Evolutionary conservation across 306 rosid genomes (phyloP).

Genomic region (Prunus mume): DNA sequence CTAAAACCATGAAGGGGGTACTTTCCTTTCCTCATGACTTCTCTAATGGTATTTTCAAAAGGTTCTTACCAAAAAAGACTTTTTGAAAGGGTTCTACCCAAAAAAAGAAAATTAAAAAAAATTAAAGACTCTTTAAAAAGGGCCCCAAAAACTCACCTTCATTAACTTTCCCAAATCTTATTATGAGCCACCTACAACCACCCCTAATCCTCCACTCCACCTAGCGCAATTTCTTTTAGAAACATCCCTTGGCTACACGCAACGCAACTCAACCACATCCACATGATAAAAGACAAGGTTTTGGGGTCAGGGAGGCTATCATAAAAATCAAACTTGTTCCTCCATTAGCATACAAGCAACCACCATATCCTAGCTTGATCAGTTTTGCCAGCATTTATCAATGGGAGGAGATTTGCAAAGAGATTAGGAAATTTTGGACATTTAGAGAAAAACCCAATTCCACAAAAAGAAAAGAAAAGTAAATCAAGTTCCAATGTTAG

Average conservation of each 20-base stretch:
- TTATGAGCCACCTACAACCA: no score
- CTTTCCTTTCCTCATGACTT: no score
- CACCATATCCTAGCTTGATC: neutral
- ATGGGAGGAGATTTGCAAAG: neutral
- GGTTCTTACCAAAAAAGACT: no score
- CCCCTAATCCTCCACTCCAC: neutral
- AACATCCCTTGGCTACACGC: no score
- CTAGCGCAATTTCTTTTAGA: no score
- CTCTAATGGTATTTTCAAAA: no score
- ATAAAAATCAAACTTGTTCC: neutral
- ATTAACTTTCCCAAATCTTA: neutral
- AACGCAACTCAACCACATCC: neutral
- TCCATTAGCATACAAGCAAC: neutral
- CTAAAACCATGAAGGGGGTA: no score
- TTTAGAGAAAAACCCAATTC: neutral
- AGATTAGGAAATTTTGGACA: neutral
- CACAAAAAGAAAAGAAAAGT: neutral
- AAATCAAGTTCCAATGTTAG: neutral
- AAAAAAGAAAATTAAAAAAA: no score
- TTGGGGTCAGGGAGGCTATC: neutral
- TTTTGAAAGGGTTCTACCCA: no score
- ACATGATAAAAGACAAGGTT: neutral
- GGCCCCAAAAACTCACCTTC: no score
- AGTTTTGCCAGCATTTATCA: neutral
- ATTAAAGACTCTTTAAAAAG: no score